phyloP scores from a whole-genome alignment of 108 stramenopile genomes.

The Skeletonema tropicum region DNA sequence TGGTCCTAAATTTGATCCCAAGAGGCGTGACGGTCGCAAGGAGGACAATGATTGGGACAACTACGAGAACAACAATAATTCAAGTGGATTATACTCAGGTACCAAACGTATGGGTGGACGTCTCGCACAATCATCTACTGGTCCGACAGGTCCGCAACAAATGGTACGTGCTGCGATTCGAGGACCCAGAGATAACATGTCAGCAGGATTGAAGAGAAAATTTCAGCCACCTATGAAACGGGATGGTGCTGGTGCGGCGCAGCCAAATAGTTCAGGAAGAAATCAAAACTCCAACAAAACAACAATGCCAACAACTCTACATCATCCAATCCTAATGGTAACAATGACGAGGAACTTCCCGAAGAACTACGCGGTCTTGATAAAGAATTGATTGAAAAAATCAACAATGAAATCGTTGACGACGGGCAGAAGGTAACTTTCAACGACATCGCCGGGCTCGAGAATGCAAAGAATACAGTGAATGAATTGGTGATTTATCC shows the following conservation, averaged over 20 bases:
- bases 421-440: constrained; percentile 77
- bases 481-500: constrained; percentile 92
- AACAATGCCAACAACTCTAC: constrained; percentile 20
- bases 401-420: constrained; percentile 86
- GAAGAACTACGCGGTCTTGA: constrained; percentile 83
- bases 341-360: constrained; percentile 78
- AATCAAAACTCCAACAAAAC: constrained; percentile 1
- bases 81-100: constrained; percentile 5
- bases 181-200: constrained; percentile 56
- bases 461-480: constrained; percentile 86
- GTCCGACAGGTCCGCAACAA: constrained; percentile 42
- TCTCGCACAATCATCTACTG: background rate
- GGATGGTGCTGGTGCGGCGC: constrained; percentile 12
- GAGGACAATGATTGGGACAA: constrained; percentile 30
- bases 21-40: background rate
- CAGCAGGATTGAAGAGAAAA: constrained; percentile 78
- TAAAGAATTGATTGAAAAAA: constrained; percentile 88
- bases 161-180: constrained; percentile 23
- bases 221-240: constrained; percentile 76
- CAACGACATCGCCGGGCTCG: constrained; percentile 90
- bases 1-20: constrained; percentile 25
- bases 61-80: constrained; percentile 16
- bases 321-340: constrained; percentile 15
- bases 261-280: constrained; percentile 13
- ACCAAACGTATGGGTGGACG: constrained; percentile 2